A percentile compares a stretch with the other conserved stretches of the same genome.
These are phyloP conservation scores for Malus sylvestris DNA, from an alignment of 306 rosid genomes.

Conservation along the genomic window DNA sequence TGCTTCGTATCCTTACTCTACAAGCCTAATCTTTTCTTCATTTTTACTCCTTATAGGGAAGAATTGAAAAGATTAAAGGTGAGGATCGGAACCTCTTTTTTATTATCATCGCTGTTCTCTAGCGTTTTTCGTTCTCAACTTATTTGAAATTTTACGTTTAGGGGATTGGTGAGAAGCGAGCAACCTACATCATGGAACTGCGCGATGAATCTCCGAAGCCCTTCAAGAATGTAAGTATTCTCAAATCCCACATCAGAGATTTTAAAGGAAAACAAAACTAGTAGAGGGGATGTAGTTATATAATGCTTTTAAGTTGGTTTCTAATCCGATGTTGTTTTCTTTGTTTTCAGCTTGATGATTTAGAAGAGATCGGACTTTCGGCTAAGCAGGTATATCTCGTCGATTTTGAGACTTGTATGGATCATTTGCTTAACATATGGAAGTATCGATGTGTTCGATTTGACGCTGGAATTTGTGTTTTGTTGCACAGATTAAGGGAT, in stretches of 20 bases:
- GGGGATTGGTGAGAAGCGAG: conserved; percentile 97
- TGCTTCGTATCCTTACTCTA: background rate
- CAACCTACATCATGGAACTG: conserved; percentile 53
- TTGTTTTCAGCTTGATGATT: conserved; percentile 66
- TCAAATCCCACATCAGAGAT: background rate
- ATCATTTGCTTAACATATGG: background rate
- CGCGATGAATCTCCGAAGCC: conserved; percentile 75
- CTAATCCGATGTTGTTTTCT: background rate
- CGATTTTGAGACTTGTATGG: background rate
- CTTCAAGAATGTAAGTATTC: conserved; percentile 63
- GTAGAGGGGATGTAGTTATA: background rate
- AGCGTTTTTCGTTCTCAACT: background rate
- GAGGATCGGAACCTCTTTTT: background rate
- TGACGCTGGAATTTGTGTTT: background rate
- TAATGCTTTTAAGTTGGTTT: background rate
- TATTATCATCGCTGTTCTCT: background rate
- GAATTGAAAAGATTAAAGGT: conserved; percentile 71
- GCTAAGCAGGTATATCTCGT: conserved; percentile 61
- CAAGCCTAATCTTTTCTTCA: background rate
- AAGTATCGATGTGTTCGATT: no score
- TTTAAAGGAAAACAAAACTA: no score
- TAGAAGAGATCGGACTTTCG: conserved; percentile 69
- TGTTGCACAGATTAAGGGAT: conserved; percentile 40
- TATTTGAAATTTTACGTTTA: conserved; percentile 4
- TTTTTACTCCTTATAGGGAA: conserved; percentile 36